A percentile compares a stretch with the other conserved stretches of the same genome.
Evolutionary conservation across 768 basidiomycete genomes (phyloP).

Genomic region (Chiua virens): DNA sequence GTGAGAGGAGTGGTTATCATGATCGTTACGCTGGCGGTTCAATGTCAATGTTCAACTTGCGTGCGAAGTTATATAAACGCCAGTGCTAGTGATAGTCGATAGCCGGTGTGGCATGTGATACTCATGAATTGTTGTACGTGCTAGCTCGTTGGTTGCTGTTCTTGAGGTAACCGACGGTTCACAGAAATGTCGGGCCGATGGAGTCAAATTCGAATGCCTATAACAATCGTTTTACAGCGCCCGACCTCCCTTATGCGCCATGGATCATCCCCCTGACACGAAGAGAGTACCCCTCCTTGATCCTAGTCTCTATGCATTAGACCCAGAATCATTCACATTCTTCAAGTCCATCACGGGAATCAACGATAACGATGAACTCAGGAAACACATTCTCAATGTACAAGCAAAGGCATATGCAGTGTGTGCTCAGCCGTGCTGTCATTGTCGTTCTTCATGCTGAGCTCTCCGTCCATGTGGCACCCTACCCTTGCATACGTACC

Average conservation of each 20-base stretch:
- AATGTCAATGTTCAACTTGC: too few relatives aligned
- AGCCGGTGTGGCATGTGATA: too few relatives aligned
- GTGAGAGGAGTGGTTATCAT: slow-evolving; percentile 59
- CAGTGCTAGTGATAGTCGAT: too few relatives aligned
- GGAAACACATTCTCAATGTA: slow-evolving; percentile 33
- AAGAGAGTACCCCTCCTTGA: slow-evolving; percentile 6
- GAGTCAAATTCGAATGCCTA: too few relatives aligned
- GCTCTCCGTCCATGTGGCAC: slow-evolving; percentile 12
- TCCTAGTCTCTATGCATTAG: slow-evolving; percentile 17
- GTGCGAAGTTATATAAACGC: too few relatives aligned
- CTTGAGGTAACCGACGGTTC: too few relatives aligned
- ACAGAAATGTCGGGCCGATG: too few relatives aligned
- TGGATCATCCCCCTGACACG: neutral
- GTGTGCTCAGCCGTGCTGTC: neutral
- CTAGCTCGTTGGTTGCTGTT: too few relatives aligned
- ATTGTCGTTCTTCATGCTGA: neutral
- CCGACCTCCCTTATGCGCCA: neutral
- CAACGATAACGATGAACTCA: slow-evolving; percentile 28
- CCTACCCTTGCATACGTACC: slow-evolving; percentile 24
- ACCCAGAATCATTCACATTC: slow-evolving; percentile 19
- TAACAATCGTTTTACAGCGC: neutral
- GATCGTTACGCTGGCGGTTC: too few relatives aligned
- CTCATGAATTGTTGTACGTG: too few relatives aligned
- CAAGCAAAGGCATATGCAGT: slow-evolving; percentile 36
- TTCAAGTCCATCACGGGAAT: slow-evolving; percentile 32